Evolutionary conservation across 2,329 filamentous ascomycete genomes (phyloP).

Genomic region (Ophiostoma triangulosporum): DNA sequence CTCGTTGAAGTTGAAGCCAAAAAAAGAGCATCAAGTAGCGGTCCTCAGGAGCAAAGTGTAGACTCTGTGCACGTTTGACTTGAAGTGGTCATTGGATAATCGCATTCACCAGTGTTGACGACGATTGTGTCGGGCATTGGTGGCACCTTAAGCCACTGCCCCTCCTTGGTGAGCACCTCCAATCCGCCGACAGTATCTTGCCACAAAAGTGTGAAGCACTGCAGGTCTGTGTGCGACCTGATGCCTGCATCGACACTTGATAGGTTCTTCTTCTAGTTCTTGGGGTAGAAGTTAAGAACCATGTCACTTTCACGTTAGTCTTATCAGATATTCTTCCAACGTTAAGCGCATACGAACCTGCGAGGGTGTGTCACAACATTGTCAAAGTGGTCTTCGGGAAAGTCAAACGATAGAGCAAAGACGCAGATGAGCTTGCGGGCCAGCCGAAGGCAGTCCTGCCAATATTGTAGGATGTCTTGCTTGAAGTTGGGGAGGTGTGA

Average conservation of each 20-base stretch:
- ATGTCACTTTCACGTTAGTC: constrained; percentile 9
- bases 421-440: constrained; percentile 11
- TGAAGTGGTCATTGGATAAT: constrained; percentile 35
- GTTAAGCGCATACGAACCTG: constrained; percentile 9
- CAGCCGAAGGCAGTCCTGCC: constrained; percentile 10
- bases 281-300: constrained; percentile 16
- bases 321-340: neutral
- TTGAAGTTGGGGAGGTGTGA: constrained; percentile 11
- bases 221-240: constrained; percentile 26
- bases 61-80: constrained; percentile 34
- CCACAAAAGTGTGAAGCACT: constrained; percentile 36
- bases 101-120: constrained; percentile 40
- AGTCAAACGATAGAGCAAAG: constrained; percentile 9
- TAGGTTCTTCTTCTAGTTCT: constrained; percentile 13
- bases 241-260: constrained; percentile 22
- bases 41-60: constrained; percentile 25
- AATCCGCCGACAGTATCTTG: constrained; percentile 29
- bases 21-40: constrained; percentile 43
- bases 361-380: constrained; percentile 22
- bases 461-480: constrained; percentile 12
- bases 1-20: constrained; percentile 32
- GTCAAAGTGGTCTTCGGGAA: constrained; percentile 22
- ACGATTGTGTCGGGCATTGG: constrained; percentile 33
- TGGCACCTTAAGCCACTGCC: constrained; percentile 29
- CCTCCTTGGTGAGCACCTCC: constrained; percentile 24